These are phyloP conservation scores for Xylariaceae sp. DNA, from an alignment of 2,329 filamentous ascomycete genomes.

Conservation along the genomic window DNA sequence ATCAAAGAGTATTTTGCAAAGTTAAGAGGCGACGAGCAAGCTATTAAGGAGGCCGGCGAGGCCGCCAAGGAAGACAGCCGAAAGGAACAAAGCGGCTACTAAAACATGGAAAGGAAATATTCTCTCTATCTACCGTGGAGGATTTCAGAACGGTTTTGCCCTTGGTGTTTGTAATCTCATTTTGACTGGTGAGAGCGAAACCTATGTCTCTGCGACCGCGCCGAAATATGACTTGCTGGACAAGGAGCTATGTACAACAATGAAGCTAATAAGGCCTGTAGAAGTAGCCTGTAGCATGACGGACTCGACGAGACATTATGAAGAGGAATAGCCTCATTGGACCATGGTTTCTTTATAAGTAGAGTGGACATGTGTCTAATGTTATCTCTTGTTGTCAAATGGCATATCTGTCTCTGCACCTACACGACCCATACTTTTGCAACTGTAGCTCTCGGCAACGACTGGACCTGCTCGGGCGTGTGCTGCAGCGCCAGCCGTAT, in stretches of 20 bases:
- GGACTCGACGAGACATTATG: background rate
- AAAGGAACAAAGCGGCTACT: conserved; percentile 62
- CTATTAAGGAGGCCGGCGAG: conserved; percentile 67
- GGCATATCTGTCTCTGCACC: background rate
- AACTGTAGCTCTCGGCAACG: conserved; percentile 33
- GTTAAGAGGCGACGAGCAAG: conserved; percentile 83
- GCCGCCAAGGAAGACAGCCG: conserved; percentile 52
- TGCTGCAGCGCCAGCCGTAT: conserved; percentile 41
- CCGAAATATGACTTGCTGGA: background rate
- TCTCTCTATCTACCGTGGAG: background rate
- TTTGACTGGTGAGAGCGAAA: background rate
- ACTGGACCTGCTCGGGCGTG: conserved; percentile 23
- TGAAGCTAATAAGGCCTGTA: conserved; percentile 6
- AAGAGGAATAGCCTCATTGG: background rate
- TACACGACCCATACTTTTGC: conserved; percentile 38
- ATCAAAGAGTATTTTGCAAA: conserved; percentile 97
- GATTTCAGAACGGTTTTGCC: background rate
- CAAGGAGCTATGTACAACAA: conserved; percentile 18
- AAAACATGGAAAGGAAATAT: conserved; percentile 13
- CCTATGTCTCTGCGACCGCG: conserved; percentile 5
- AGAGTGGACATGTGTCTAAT: background rate
- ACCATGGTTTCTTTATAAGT: background rate
- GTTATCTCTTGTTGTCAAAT: background rate
- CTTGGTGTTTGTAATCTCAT: background rate
- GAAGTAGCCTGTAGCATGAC: conserved; percentile 3